phyloP scores from a whole-genome alignment of 1,139 yeast genomes.

The Debaryomyces psychrophilus region DNA sequence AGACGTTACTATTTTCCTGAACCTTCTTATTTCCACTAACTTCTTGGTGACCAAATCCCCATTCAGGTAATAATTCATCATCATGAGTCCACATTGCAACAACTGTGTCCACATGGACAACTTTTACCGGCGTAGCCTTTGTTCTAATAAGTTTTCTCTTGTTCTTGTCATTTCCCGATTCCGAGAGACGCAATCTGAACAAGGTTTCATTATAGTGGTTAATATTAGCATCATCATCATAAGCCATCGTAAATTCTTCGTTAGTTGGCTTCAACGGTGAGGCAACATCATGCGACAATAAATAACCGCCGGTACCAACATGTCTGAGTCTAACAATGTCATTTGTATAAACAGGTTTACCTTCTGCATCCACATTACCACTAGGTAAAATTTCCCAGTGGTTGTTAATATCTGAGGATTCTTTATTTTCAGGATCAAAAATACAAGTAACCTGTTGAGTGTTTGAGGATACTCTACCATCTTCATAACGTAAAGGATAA shows the following conservation, averaged over 20 bases:
- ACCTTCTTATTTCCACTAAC: slow-evolving; percentile 91
- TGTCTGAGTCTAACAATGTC: slow-evolving; percentile 82
- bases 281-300: slow-evolving; percentile 94
- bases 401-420: slow-evolving; percentile 60
- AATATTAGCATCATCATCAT: slow-evolving; percentile 54
- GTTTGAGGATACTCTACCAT: slow-evolving; percentile 93
- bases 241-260: slow-evolving; percentile 83
- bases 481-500: slow-evolving; percentile 93
- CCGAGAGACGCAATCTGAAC: slow-evolving; percentile 67
- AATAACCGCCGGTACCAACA: slow-evolving; percentile 73
- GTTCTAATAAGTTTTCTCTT: slow-evolving; percentile 62
- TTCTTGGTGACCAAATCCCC: slow-evolving; percentile 93
- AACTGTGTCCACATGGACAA: slow-evolving; percentile 81
- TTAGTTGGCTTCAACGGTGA: slow-evolving; percentile 91
- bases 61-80: slow-evolving; percentile 81
- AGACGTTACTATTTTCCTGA: slow-evolving; percentile 64
- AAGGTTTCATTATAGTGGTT: slow-evolving; percentile 71
- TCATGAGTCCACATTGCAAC: slow-evolving; percentile 97
- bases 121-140: slow-evolving; percentile 65
- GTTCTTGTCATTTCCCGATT: slow-evolving; percentile 41
- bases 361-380: slow-evolving; percentile 36
- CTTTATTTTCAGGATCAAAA: slow-evolving; percentile 29
- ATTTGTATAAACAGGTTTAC: slow-evolving; percentile 45
- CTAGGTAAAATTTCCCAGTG: slow-evolving; percentile 88
- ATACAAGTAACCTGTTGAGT: slow-evolving; percentile 93